Evolutionary conservation across 768 basidiomycete genomes (phyloP), one percentile per base, ranked within the genome.

Genomic region (Calocybe cyanea): DNA sequence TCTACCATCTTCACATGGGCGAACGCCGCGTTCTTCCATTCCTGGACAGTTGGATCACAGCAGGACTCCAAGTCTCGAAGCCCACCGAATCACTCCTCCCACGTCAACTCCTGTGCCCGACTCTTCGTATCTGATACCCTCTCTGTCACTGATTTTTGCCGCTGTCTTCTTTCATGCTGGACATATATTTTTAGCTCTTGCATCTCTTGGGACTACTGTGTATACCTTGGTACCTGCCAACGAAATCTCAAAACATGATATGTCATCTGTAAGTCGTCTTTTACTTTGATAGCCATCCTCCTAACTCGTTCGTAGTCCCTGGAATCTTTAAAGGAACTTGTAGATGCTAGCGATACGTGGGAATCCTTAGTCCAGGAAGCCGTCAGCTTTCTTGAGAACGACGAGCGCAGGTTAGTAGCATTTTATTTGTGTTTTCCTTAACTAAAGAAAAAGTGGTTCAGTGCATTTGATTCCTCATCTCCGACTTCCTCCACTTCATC

Each of bases 321-420:
- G 52, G 71, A 75, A 53, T 72, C 80, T 24, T 70, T 92, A 33
- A 76, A 83, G 45, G 79, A 86, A 38, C 70, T 92, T 45, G 76
- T 87, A 53, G 62, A 69, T 39, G 78, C 87, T 35, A 84, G 85
- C 45, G 72, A 78, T 39, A 64, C 77, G 19, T 92, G 88, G 89
- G 85, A 89, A 50, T 76, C 81, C 7, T 73, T 80, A 37, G 75
- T 92, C 14, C 80, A 82, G 53, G 83, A 88, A 54, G 79, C 85
- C 7, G 70, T 89, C 48, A 65, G 65, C 25, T 65, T 76, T 31
- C 65, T 91, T 36, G 85, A 91, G 52, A 77, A 68, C 21, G 87
- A 90, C 53, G 87, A 90, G 57, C 75, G 66, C 58, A 80, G 70
- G 87, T 87, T 53, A 44, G 63, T 55, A 24, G 23, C 48, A 43